phyloP scores from a whole-genome alignment of 1,139 yeast species.

The Nakaseomyces bracarensis region DNA sequence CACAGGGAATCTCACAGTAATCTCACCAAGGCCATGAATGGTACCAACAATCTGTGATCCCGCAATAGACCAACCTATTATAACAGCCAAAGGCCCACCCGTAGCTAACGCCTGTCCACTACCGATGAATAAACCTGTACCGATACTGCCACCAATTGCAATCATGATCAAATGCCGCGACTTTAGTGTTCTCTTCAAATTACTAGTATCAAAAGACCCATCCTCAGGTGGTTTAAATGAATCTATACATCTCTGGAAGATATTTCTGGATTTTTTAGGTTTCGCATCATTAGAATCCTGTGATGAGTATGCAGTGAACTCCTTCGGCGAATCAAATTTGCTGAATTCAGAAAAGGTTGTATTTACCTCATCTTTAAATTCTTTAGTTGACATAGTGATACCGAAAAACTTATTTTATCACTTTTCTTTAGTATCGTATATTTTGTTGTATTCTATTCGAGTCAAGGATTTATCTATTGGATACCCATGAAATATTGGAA shows the following conservation, averaged over 20 bases:
- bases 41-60: conserved; percentile 54
- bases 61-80: conserved; percentile 47
- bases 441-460: no score
- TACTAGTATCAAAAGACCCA: conserved; percentile 20
- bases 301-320: conserved; percentile 3
- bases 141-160: conserved; percentile 74
- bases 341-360: conserved; percentile 5
- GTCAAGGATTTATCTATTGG: no score
- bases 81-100: conserved; percentile 59
- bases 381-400: conserved; percentile 1
- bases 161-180: conserved; percentile 33
- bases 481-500: no score
- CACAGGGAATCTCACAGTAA: conserved; percentile 59
- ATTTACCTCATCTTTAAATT: conserved; percentile 5
- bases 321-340: conserved; percentile 4
- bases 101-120: conserved; percentile 50
- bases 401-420: no score
- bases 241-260: conserved; percentile 15
- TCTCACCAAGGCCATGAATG: conserved; percentile 61
- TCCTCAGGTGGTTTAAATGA: conserved; percentile 20
- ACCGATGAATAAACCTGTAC: conserved; percentile 68
- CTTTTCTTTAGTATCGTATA: no score
- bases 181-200: conserved; percentile 16
- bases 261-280: conserved; percentile 7
- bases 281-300: conserved; percentile 4